Conservation (phyloP, 345 rosid species). For the Salix suchowensis region DNA sequence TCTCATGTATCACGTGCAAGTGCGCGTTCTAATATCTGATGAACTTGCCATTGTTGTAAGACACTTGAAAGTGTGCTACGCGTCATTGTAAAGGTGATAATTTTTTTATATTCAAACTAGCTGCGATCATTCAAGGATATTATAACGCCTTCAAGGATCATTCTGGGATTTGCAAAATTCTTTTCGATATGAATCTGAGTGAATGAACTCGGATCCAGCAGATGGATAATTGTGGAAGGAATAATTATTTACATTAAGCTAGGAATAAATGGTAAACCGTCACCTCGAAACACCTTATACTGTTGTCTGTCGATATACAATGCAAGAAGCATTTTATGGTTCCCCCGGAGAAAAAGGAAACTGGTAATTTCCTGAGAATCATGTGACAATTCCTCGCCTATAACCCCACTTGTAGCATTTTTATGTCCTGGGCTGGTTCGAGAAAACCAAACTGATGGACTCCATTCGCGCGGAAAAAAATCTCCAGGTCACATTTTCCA, state of each 20-base stretch:
- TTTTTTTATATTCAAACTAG: neutral
- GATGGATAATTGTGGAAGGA: neutral
- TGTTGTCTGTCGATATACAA: constrained; percentile 19
- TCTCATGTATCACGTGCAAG: neutral
- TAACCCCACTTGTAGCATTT: neutral
- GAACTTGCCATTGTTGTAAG: neutral
- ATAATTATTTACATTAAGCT: constrained; percentile 19
- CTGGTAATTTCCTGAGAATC: constrained; percentile 5
- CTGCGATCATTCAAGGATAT: neutral
- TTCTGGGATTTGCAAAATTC: neutral
- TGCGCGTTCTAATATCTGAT: neutral
- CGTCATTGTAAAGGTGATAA: neutral
- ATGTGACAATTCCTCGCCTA: neutral
- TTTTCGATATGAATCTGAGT: neutral
- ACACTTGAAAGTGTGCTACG: neutral
- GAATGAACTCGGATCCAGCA: neutral
- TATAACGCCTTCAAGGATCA: neutral
- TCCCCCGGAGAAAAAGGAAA: neutral
- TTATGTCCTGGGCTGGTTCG: neutral
- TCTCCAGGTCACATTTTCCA: neutral
- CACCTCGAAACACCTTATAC: neutral
- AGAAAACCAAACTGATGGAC: neutral
- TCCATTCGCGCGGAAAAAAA: neutral
- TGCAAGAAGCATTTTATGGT: constrained; percentile 13
- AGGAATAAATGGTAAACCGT: neutral